Base-by-base conservation (phyloP, 208 protist species). In the Zelonia costaricensis region DNA sequence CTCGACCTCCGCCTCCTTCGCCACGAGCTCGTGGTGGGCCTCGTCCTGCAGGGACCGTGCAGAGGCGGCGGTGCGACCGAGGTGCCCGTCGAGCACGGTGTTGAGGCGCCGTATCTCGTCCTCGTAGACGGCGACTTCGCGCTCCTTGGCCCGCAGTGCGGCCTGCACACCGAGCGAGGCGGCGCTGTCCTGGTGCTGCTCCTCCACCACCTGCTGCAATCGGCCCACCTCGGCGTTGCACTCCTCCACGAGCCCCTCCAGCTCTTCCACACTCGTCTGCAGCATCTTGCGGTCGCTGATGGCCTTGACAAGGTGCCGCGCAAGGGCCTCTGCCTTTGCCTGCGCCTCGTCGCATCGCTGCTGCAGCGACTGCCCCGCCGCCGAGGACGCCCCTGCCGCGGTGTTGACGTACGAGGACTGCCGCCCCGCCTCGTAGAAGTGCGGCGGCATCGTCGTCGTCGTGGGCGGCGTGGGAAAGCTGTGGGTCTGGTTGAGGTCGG, bases 101-200 rank as follows among this genome's bases (percentile, higher is more conserved):
- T 86, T 79, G 20, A 94, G 74, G 23, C 82, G 77, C 47, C 68
- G 43, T 16, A 94, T 81, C 49, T 94, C 88, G 25, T 86, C 78
- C 33, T 94, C 88, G 58, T 84, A 94, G 27, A 91, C 55, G 31
- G 71, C 75, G 30, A 94, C 60, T 61, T 94, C 88, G 15, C 81
- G 67, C 54, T 92, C 85, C 69, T 94, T 94, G 7, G 78, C 80
- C 16, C 81, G 71, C 46, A 90, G 52, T 28, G 84, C 76, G 12
- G 78, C 73, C 64, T 55, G 39, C 47, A 70, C 39, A n/a, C 43
- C 66, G 42, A 64, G 46, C 43, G 57, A 56, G 65, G 35, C 48
- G 25, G 48, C 48, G 23, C 55, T 62, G 33, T 73, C 59, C 28
- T 64, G 59, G 48, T 80, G 74, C 72, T 88, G 72, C 47, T 80